Conservation (phyloP, 2,329 filamentous ascomycete species). For the Alternaria triticina region DNA sequence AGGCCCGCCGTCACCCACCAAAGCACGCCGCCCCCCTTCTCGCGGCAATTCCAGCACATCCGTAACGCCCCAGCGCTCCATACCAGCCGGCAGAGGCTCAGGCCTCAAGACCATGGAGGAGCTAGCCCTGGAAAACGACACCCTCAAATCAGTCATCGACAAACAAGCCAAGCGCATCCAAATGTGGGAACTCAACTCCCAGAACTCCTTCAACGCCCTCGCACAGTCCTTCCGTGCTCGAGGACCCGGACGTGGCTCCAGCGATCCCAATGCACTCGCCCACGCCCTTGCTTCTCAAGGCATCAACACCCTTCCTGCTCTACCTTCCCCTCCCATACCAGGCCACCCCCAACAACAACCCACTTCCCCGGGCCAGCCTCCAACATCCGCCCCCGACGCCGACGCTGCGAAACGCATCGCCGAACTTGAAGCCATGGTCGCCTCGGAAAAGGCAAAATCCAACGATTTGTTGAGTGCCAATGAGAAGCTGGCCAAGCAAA, state of each 20-base stretch:
- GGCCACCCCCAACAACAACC: background rate
- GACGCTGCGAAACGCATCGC: slow-evolving; percentile 28
- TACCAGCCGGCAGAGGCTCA: slow-evolving; percentile 42
- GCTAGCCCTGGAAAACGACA: slow-evolving; percentile 84
- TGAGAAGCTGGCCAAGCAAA: slow-evolving; percentile 66
- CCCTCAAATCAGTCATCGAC: slow-evolving; percentile 83
- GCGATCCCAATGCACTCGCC: slow-evolving; percentile 36
- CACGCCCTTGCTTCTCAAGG: slow-evolving; percentile 33
- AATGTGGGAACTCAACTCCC: slow-evolving; percentile 90
- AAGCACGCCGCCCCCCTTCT: slow-evolving; percentile 46
- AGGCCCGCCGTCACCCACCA: slow-evolving; percentile 54
- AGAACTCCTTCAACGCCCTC: slow-evolving; percentile 83
- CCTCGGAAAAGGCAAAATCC: slow-evolving; percentile 30
- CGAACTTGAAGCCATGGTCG: slow-evolving; percentile 36
- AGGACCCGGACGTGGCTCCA: slow-evolving; percentile 20
- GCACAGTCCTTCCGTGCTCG: slow-evolving; percentile 72
- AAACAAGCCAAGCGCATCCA: slow-evolving; percentile 86
- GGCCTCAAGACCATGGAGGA: slow-evolving; percentile 80
- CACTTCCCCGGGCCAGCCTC: background rate
- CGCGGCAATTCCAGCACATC: slow-evolving; percentile 19
- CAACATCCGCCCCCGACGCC: slow-evolving; percentile 7
- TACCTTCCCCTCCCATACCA: slow-evolving; percentile 23
- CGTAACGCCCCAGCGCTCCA: slow-evolving; percentile 36
- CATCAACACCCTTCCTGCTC: slow-evolving; percentile 25
- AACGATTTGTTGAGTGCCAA: slow-evolving; percentile 65